These are phyloP conservation scores for Castanea sativa DNA, from an alignment of 306 rosid genomes.

Conservation along the genomic window DNA sequence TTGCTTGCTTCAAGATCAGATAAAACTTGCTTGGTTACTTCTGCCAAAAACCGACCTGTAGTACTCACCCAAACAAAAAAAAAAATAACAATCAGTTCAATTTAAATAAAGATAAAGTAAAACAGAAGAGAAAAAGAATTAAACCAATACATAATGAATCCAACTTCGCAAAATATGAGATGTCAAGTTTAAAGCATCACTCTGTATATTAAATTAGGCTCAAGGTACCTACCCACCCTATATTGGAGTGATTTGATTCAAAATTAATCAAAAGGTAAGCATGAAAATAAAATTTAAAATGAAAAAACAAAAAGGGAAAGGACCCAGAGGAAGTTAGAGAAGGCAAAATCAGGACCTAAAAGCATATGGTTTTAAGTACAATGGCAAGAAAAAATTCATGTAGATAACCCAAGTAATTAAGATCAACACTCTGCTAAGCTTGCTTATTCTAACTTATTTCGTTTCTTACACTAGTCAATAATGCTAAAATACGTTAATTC, in stretches of 20 bases:
- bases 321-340: background rate
- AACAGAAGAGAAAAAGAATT: background rate
- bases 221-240: background rate
- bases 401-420: background rate
- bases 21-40: conserved; percentile 79
- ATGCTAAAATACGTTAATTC: background rate
- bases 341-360: background rate
- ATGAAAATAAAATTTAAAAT: background rate
- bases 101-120: background rate
- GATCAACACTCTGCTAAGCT: background rate
- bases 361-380: background rate
- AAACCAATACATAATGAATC: background rate
- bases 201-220: background rate
- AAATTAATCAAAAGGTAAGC: background rate
- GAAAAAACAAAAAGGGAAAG: background rate
- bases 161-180: background rate
- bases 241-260: background rate
- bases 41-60: conserved; percentile 84
- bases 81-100: background rate
- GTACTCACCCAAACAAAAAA: background rate
- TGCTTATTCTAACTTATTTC: background rate
- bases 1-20: conserved; percentile 82
- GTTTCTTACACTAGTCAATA: background rate
- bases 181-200: background rate
- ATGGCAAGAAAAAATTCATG: background rate